Conservation (phyloP, 2,329 filamentous ascomycete genomes). For the Epichloe glyceriae region DNA sequence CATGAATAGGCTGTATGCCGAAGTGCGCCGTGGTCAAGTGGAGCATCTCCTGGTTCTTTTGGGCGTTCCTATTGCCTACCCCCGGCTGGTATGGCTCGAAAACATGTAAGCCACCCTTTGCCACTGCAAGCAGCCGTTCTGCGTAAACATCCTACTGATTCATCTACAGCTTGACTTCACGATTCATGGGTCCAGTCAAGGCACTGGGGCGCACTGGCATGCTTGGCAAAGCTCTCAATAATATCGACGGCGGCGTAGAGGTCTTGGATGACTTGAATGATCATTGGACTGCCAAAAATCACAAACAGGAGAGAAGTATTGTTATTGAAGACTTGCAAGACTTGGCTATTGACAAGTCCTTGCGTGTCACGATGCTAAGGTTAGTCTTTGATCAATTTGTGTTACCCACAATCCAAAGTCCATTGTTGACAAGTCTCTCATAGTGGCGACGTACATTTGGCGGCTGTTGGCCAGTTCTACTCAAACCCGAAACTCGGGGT, state of each 20-base stretch:
- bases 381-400: conserved; percentile 16
- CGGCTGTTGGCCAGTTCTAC: conserved; percentile 88
- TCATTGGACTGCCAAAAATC: conserved; percentile 93
- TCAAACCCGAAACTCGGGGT: conserved; percentile 71
- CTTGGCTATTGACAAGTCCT: conserved; percentile 80
- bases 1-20: conserved; percentile 71
- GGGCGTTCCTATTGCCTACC: conserved; percentile 74
- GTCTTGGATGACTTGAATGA: conserved; percentile 88
- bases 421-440: background rate
- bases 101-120: conserved; percentile 41
- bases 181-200: conserved; percentile 79
- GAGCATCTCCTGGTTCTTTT: conserved; percentile 83
- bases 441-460: conserved; percentile 86
- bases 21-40: conserved; percentile 71
- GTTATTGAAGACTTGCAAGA: conserved; percentile 87
- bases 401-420: background rate
- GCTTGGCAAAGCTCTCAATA: conserved; percentile 70
- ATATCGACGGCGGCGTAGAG: conserved; percentile 83
- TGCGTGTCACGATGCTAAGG: conserved; percentile 81
- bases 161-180: conserved; percentile 59
- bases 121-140: background rate
- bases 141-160: background rate
- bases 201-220: conserved; percentile 71
- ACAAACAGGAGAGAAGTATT: conserved; percentile 79
- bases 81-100: conserved; percentile 58